phyloP scores from a whole-genome alignment of 257 asterid species.

The Plantago major region DNA sequence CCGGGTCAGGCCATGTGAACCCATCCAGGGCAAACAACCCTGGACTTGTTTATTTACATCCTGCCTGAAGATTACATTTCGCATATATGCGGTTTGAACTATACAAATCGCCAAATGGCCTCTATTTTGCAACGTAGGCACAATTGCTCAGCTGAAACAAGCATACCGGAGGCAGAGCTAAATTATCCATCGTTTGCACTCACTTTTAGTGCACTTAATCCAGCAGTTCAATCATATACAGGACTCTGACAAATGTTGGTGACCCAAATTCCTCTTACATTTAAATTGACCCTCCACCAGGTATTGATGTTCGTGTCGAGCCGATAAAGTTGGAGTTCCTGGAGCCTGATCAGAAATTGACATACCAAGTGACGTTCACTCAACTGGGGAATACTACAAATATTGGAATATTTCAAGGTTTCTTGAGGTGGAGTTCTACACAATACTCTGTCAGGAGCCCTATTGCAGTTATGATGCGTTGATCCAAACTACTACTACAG shows the following conservation, averaged over 20 bases:
- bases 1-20: slow-evolving; percentile 27
- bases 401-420: slow-evolving; percentile 12
- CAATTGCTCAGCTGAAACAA: slow-evolving; percentile 22
- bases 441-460: slow-evolving; percentile 24
- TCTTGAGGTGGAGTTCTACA: slow-evolving; percentile 7
- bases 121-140: slow-evolving; percentile 15
- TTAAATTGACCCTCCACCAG: slow-evolving; percentile 11
- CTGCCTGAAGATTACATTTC: slow-evolving; percentile 17
- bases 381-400: background rate
- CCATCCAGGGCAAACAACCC: slow-evolving; percentile 22
- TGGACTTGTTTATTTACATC: slow-evolving; percentile 23
- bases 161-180: slow-evolving; percentile 22
- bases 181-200: slow-evolving; percentile 25
- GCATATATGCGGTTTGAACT: slow-evolving; percentile 22
- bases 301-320: slow-evolving; percentile 2
- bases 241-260: slow-evolving; percentile 26
- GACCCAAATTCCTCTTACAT: slow-evolving; percentile 14
- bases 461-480: slow-evolving; percentile 7
- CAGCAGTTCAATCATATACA: slow-evolving; percentile 15
- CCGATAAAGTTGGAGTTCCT: slow-evolving; percentile 15
- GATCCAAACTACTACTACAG: background rate
- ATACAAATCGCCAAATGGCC: slow-evolving; percentile 15
- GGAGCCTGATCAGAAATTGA: slow-evolving; percentile 13
- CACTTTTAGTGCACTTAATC: background rate
- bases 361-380: slow-evolving; percentile 20